A percentile compares a stretch with the other conserved stretches of the same genome.
phyloP scores from a whole-genome alignment of 352 stramenopile species.

The Phytophthora syringae region DNA sequence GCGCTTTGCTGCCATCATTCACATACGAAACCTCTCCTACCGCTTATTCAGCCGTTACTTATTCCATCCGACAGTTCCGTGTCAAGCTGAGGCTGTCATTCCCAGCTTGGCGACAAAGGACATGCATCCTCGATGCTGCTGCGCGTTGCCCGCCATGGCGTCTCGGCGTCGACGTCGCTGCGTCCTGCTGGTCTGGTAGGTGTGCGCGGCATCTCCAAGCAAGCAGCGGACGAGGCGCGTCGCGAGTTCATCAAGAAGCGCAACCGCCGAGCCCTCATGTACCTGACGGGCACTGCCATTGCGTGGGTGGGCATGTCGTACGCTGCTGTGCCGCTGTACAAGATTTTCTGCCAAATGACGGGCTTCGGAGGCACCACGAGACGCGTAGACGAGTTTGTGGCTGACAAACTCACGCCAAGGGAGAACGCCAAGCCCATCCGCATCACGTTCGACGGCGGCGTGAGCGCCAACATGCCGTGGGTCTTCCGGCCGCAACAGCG shows the following conservation, averaged over 20 bases:
- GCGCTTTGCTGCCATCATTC: constrained; percentile 9
- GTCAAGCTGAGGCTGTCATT: constrained; percentile 34
- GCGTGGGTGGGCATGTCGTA: constrained; percentile 96
- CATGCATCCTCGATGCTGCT: constrained; percentile 39
- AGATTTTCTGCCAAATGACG: constrained; percentile 99
- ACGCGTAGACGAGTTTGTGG: constrained; percentile 74
- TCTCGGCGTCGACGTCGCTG: constrained; percentile 17
- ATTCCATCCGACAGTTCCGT: constrained; percentile 2
- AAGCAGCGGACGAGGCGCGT: constrained; percentile 49
- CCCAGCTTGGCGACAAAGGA: constrained; percentile 32
- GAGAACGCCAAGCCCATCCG: constrained; percentile 94
- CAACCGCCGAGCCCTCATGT: constrained; percentile 94
- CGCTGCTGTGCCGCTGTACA: constrained; percentile 98
- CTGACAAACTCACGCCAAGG: constrained; percentile 90
- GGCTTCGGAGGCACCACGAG: constrained; percentile 96
- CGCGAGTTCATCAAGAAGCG: constrained; percentile 75
- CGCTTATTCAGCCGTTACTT: neutral
- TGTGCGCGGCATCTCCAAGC: constrained; percentile 57
- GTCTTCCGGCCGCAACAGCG: constrained; percentile 96
- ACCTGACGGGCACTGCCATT: constrained; percentile 93
- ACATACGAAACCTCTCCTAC: neutral
- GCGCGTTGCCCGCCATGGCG: constrained; percentile 25
- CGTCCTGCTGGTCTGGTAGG: constrained; percentile 10
- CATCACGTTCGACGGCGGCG: constrained; percentile 96
- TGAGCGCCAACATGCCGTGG: constrained; percentile 96